phyloP scores from a whole-genome alignment of 2,329 filamentous ascomycete species.

The Dactylonectria macrodidyma region DNA sequence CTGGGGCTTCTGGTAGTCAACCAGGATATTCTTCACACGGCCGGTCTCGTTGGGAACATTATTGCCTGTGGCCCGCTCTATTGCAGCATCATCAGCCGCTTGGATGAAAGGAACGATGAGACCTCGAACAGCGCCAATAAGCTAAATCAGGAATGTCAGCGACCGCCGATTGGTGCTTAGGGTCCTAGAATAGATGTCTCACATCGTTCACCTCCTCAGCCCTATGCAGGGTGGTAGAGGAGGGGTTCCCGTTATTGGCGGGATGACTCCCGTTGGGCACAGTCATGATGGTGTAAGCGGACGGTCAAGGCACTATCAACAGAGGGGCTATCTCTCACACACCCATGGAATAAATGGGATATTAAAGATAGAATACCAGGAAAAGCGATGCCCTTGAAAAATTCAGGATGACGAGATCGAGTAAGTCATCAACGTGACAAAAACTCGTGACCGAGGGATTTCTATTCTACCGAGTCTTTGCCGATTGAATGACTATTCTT shows the following conservation, averaged over 20 bases:
- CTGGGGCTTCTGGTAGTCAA: slow-evolving; percentile 73
- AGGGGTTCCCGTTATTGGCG: slow-evolving; percentile 40
- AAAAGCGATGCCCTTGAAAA: slow-evolving; percentile 28
- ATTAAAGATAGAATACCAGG: background rate
- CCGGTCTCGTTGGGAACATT: slow-evolving; percentile 58
- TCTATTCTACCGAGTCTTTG: slow-evolving; percentile 49
- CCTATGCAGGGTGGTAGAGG: slow-evolving; percentile 46
- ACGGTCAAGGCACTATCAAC: slow-evolving; percentile 9
- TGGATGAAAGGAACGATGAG: slow-evolving; percentile 80
- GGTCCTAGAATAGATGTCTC: slow-evolving; percentile 32
- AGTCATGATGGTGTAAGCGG: slow-evolving; percentile 44
- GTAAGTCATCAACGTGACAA: slow-evolving; percentile 31
- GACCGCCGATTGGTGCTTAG: slow-evolving; percentile 33
- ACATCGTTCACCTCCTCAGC: slow-evolving; percentile 53
- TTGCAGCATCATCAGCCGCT: slow-evolving; percentile 75
- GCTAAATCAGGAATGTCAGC: slow-evolving; percentile 60
- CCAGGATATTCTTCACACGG: slow-evolving; percentile 69
- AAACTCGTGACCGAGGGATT: slow-evolving; percentile 48
- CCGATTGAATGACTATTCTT: slow-evolving; percentile 28
- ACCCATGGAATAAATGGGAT: slow-evolving; percentile 15
- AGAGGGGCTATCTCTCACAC: background rate
- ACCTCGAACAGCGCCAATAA: slow-evolving; percentile 76
- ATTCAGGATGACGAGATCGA: slow-evolving; percentile 36
- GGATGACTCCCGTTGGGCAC: slow-evolving; percentile 38
- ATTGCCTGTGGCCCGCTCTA: slow-evolving; percentile 66